Conservation (phyloP, 2,329 filamentous ascomycete genomes). For the Kalaharituber pfeilii region DNA sequence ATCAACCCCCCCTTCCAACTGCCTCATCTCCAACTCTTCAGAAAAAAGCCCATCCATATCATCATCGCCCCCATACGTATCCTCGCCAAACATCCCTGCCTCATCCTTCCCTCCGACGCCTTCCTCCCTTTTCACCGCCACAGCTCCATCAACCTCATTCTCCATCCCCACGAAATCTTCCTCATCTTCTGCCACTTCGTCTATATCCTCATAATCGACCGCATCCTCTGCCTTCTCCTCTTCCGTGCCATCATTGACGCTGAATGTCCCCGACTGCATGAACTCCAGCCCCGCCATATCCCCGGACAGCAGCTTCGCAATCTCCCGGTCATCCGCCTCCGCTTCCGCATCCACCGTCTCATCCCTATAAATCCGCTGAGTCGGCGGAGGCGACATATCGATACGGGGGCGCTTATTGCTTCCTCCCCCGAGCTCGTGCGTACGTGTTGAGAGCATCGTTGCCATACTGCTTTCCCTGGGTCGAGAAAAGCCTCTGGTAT, state of each 20-base stretch:
- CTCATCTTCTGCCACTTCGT: constrained; percentile 46
- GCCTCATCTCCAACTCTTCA: constrained; percentile 12
- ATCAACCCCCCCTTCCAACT: constrained; percentile 5
- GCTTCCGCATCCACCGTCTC: background rate
- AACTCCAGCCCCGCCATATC: background rate
- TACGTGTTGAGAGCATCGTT: background rate
- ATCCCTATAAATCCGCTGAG: background rate
- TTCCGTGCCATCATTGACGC: background rate
- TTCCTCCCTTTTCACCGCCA: background rate
- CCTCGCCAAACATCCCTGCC: constrained; percentile 25
- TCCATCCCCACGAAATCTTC: constrained; percentile 26
- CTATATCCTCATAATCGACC: constrained; percentile 76
- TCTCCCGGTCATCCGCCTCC: background rate
- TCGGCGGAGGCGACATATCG: background rate
- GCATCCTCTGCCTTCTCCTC: constrained; percentile 78
- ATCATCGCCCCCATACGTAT: constrained; percentile 16
- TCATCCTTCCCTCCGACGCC: background rate
- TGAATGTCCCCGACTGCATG: background rate
- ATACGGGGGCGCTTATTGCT: background rate
- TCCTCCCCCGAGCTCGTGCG: background rate
- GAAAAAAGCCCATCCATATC: constrained; percentile 24
- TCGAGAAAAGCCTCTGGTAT: no score
- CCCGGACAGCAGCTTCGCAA: background rate
- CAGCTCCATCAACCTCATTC: constrained; percentile 12
- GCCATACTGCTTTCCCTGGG: no score